These are phyloP conservation scores for Phytophthora ohioensis DNA, from an alignment of 352 stramenopile genomes.

Conservation along the genomic window DNA sequence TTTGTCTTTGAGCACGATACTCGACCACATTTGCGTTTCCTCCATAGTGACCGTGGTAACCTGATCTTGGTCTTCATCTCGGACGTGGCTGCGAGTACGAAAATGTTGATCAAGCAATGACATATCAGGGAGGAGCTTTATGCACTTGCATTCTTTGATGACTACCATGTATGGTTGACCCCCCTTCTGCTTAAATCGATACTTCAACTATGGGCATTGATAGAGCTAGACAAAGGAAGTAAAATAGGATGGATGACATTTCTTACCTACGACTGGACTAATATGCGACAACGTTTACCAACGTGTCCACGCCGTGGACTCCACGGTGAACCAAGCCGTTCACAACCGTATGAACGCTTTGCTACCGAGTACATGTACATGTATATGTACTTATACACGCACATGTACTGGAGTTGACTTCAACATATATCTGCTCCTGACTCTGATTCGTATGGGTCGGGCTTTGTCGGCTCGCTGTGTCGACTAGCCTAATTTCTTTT, in stretches of 20 bases:
- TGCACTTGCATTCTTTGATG: background rate
- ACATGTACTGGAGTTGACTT: too few species aligned
- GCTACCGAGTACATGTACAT: too few species aligned
- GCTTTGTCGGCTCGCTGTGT: too few species aligned
- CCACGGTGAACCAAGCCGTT: too few species aligned
- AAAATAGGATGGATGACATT: constrained; percentile 25
- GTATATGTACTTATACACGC: too few species aligned
- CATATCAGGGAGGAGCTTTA: background rate
- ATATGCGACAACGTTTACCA: background rate
- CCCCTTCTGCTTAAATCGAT: constrained; percentile 5
- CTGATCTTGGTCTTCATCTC: constrained; percentile 27
- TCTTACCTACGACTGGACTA: constrained; percentile 29
- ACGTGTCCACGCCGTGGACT: too few species aligned
- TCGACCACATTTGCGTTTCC: constrained; percentile 58
- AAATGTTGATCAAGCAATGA: constrained; percentile 12
- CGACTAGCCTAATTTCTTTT: too few species aligned
- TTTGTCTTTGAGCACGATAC: constrained; percentile 47
- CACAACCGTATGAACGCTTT: too few species aligned
- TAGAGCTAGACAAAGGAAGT: background rate
- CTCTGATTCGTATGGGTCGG: too few species aligned
- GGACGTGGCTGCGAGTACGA: constrained; percentile 3
- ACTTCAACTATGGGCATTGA: background rate
- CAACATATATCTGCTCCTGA: too few species aligned
- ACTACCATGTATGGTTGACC: constrained; percentile 24
- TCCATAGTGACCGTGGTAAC: constrained; percentile 23